Conservation (phyloP, 495 filamentous ascomycete species). For the Penicillium crystallinum region DNA sequence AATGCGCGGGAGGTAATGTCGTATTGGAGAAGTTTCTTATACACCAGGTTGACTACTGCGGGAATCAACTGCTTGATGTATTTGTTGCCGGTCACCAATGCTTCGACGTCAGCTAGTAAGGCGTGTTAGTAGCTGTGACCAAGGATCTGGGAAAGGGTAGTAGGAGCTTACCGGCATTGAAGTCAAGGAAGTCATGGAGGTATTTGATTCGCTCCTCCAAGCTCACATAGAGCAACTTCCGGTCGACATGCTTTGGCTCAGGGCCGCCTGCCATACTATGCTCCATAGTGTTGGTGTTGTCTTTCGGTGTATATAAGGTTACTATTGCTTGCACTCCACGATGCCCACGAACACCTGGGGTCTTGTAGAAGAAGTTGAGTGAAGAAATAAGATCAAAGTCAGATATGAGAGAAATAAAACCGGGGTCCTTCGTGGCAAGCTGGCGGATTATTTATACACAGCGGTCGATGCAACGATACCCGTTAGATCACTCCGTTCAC, state of each 20-base stretch:
- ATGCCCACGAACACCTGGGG: neutral
- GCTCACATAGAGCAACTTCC: constrained; percentile 62
- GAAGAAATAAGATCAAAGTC: neutral
- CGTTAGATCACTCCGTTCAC: neutral
- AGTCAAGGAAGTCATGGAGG: constrained; percentile 67
- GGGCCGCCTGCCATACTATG: constrained; percentile 11
- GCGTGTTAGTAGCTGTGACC: neutral
- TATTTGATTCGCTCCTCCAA: constrained; percentile 65
- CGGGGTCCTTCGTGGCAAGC: constrained; percentile 18
- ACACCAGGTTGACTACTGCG: constrained; percentile 64
- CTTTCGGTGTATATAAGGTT: neutral
- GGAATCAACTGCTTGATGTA: constrained; percentile 73
- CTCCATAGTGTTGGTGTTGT: constrained; percentile 9
- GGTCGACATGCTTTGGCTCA: constrained; percentile 54
- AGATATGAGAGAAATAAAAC: neutral
- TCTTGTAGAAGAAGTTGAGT: neutral
- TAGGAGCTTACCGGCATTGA: constrained; percentile 53
- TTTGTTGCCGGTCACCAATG: constrained; percentile 57
- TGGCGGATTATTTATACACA: constrained; percentile 13
- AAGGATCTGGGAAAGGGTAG: neutral
- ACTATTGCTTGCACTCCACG: neutral
- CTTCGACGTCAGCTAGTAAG: constrained; percentile 58
- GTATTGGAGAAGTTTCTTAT: constrained; percentile 65
- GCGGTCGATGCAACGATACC: neutral
- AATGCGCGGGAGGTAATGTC: constrained; percentile 72